Evolutionary conservation across 495 filamentous ascomycete species (phyloP).

Genomic region (Penicillium canescens): DNA sequence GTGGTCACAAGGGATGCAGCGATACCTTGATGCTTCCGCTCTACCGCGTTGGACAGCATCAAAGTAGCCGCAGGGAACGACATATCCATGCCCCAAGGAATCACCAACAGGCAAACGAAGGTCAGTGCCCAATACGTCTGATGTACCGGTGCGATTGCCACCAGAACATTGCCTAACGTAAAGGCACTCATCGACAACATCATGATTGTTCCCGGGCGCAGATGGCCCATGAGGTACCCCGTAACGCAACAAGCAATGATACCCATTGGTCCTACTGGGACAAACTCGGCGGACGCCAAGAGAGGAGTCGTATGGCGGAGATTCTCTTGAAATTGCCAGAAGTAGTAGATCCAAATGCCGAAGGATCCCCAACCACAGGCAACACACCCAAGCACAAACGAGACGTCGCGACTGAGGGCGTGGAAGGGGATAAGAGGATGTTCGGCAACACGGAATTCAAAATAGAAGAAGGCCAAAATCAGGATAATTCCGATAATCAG

Average conservation of each 20-base stretch:
- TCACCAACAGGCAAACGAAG: constrained; percentile 53
- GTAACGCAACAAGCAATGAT: constrained; percentile 41
- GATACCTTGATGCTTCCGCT: constrained; percentile 38
- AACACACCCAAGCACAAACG: constrained; percentile 45
- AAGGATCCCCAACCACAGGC: constrained; percentile 50
- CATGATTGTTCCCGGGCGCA: constrained; percentile 48
- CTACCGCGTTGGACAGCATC: constrained; percentile 26
- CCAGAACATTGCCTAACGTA: constrained; percentile 36
- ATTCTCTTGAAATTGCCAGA: constrained; percentile 40
- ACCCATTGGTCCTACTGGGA: constrained; percentile 40
- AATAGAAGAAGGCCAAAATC: constrained; percentile 37
- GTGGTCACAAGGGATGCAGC: constrained; percentile 61
- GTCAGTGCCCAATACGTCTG: constrained; percentile 47
- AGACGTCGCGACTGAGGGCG: constrained; percentile 36
- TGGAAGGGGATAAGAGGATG: constrained; percentile 48
- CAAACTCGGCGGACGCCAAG: constrained; percentile 35
- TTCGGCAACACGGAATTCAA: constrained; percentile 36
- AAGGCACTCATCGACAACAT: constrained; percentile 46
- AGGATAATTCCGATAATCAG: constrained; percentile 46
- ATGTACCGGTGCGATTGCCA: constrained; percentile 35
- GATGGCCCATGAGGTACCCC: constrained; percentile 40
- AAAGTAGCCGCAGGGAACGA: constrained; percentile 50
- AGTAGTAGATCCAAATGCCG: constrained; percentile 54
- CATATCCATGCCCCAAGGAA: constrained; percentile 65
- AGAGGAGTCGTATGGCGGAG: constrained; percentile 37